Conservation (phyloP, 164 flowering plant genomes). For the Tetracentron sinense region DNA sequence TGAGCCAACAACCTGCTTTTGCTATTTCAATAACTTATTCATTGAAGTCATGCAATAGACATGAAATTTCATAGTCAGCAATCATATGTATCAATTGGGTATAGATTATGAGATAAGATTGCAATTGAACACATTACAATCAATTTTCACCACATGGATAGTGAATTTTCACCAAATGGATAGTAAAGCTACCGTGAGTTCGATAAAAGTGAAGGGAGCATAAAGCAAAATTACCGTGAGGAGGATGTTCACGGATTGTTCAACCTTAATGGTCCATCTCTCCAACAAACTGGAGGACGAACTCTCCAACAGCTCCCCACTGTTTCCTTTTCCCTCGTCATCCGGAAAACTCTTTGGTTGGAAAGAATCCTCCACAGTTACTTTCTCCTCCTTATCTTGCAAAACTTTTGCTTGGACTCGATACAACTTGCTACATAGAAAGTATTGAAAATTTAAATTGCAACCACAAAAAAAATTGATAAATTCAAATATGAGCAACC, state of each 20-base stretch:
- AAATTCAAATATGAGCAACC: no score
- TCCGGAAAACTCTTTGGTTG: constrained; percentile 35
- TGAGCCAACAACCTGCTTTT: no score
- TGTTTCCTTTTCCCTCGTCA: constrained; percentile 20
- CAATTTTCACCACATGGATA: no score
- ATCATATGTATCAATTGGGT: no score
- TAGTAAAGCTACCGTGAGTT: background rate
- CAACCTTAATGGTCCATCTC: constrained; percentile 63
- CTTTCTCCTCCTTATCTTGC: constrained; percentile 67
- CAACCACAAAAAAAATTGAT: no score
- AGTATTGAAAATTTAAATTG: background rate
- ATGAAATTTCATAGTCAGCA: no score
- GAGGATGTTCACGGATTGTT: constrained; percentile 69
- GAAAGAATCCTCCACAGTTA: constrained; percentile 53
- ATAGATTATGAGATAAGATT: background rate
- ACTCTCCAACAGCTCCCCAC: constrained; percentile 19
- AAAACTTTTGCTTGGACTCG: constrained; percentile 49
- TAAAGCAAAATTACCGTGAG: constrained; percentile 50
- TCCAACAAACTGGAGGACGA: constrained; percentile 41
- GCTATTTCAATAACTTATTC: no score
- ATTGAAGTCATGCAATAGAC: no score
- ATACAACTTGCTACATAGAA: constrained; percentile 30
- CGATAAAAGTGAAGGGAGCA: background rate
- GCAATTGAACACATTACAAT: background rate
- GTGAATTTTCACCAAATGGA: background rate